A percentile compares a stretch with the other conserved stretches of the same genome.
These are phyloP conservation scores for Phialophora tarda DNA, from an alignment of 2,329 filamentous ascomycete species.

Conservation along the genomic window DNA sequence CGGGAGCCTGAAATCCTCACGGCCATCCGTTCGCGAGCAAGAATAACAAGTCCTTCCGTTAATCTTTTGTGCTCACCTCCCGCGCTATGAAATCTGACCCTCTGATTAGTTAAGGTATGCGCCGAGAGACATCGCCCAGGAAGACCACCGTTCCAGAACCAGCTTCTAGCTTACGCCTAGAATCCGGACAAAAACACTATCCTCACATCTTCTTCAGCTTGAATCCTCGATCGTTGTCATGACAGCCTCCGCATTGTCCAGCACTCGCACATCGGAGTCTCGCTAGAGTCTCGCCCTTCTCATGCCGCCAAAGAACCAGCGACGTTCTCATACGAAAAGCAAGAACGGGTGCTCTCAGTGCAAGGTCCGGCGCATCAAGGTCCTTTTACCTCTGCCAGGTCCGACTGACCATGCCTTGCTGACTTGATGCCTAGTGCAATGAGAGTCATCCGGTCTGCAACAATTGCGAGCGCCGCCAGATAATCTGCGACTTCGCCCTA, in stretches of 20 bases:
- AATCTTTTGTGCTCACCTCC: not conserved
- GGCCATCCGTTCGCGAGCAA: not conserved
- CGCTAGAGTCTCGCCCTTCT: conserved; percentile 10
- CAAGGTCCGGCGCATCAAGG: conserved; percentile 50
- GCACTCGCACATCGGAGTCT: conserved; percentile 10
- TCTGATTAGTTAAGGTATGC: not conserved
- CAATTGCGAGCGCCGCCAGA: conserved; percentile 47
- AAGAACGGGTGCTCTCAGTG: conserved; percentile 49
- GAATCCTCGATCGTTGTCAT: conserved; percentile 14
- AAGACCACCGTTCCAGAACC: not conserved
- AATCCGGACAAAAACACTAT: not conserved
- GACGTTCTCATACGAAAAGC: conserved; percentile 47
- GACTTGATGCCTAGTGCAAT: conserved; percentile 44
- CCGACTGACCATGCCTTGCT: conserved; percentile 5
- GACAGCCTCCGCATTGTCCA: conserved; percentile 1
- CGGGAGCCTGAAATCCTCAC: conserved; percentile 12
- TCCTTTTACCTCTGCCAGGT: conserved; percentile 27
- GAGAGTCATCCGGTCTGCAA: conserved; percentile 46
- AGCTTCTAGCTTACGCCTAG: conserved; percentile 4
- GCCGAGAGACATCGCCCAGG: not conserved
- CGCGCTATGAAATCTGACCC: not conserved
- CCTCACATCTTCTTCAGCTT: not conserved
- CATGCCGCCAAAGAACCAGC: conserved; percentile 41
- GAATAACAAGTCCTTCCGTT: not conserved
- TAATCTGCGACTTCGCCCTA: conserved; percentile 45